Conservation (phyloP, 164 flowering plant genomes). For the Sextonia rubra region DNA sequence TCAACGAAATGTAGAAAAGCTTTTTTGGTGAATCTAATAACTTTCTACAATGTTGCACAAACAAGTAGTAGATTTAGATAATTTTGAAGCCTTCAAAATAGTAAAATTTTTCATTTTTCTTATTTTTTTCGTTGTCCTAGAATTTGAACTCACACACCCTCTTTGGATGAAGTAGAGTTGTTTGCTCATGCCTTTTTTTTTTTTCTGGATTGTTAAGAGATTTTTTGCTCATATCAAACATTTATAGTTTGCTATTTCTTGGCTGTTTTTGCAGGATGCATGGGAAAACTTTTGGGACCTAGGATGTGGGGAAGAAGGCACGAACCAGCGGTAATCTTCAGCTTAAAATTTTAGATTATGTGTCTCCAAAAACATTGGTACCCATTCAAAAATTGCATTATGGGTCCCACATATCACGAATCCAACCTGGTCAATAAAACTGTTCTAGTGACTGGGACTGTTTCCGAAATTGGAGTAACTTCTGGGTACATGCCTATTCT, state of each 20-base stretch:
- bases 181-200: no score
- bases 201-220: background rate
- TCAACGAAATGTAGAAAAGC: no score
- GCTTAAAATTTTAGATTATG: background rate
- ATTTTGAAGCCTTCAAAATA: no score
- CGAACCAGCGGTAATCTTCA: slow-evolving; percentile 47
- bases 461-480: no score
- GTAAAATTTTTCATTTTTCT: no score
- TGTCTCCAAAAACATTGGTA: background rate
- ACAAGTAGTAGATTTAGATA: fast-evolving
- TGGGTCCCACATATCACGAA: background rate
- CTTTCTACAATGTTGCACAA: no score
- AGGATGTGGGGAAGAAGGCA: slow-evolving; percentile 60
- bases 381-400: background rate
- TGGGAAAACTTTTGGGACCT: slow-evolving; percentile 81
- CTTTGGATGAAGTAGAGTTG: no score
- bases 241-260: background rate
- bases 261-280: slow-evolving; percentile 52
- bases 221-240: no score
- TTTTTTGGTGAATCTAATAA: no score
- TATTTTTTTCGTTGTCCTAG: no score
- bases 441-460: background rate
- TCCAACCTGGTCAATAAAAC: background rate
- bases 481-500: background rate
- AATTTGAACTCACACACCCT: no score